These are phyloP conservation scores for Pleurotus sapidus DNA, from an alignment of 768 basidiomycete species.

Conservation along the genomic window DNA sequence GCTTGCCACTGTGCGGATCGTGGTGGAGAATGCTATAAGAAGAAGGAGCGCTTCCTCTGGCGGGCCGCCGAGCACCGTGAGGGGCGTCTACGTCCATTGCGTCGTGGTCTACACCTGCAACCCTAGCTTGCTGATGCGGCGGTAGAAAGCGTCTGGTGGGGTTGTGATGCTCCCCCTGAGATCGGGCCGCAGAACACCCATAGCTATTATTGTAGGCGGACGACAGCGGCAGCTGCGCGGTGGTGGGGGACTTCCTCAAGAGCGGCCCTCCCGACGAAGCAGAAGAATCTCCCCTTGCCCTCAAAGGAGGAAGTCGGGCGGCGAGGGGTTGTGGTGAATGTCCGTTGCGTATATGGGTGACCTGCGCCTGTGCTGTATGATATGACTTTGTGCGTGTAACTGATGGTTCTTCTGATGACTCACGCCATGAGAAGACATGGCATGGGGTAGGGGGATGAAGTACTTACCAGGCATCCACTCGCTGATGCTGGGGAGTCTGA, in stretches of 20 bases:
- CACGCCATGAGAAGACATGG: background rate
- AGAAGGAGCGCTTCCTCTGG: background rate
- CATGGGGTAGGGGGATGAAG: background rate
- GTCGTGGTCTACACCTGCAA: background rate
- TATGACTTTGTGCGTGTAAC: background rate
- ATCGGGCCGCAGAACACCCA: background rate
- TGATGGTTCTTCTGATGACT: background rate
- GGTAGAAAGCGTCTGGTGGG: background rate
- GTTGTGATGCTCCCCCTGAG: too few species aligned
- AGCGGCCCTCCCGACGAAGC: too few species aligned
- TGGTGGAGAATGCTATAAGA: background rate
- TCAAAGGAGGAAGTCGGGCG: too few species aligned
- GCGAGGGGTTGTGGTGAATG: too few species aligned
- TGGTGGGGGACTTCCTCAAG: background rate
- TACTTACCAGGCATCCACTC: slow-evolving; percentile 1
- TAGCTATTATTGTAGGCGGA: background rate
- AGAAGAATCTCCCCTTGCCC: too few species aligned
- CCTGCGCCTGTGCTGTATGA: too few species aligned
- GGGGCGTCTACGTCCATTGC: background rate
- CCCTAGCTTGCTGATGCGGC: background rate
- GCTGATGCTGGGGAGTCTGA: slow-evolving; percentile 5
- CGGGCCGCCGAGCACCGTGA: background rate
- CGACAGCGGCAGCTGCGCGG: background rate
- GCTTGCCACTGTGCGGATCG: background rate
- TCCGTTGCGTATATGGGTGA: too few species aligned